Evolutionary conservation across 768 basidiomycete genomes (phyloP).

Genomic region (Ramaria sp.): DNA sequence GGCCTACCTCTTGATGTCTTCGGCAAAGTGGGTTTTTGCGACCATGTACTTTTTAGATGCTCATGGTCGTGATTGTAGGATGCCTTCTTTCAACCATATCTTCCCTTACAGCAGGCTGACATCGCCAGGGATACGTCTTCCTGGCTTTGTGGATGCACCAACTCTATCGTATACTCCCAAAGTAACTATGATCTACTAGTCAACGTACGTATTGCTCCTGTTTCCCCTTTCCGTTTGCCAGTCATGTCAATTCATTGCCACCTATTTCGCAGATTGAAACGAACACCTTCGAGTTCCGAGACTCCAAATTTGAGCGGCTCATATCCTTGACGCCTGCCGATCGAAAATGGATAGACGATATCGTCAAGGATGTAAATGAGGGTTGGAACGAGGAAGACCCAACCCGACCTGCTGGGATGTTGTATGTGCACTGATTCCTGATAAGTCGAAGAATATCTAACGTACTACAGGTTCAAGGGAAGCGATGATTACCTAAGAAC

Average conservation of each 20-base stretch:
- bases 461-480: slow-evolving; percentile 71
- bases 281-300: slow-evolving; percentile 76
- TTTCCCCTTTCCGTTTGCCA: neutral
- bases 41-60: slow-evolving; percentile 8
- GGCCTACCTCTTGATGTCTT: slow-evolving; percentile 94
- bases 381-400: slow-evolving; percentile 64
- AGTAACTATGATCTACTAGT: slow-evolving; percentile 85
- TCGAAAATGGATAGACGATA: slow-evolving; percentile 96
- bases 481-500: slow-evolving; percentile 90
- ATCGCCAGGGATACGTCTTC: slow-evolving; percentile 67
- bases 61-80: slow-evolving; percentile 35
- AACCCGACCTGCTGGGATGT: slow-evolving; percentile 43
- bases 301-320: slow-evolving; percentile 68
- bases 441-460: neutral
- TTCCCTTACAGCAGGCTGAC: slow-evolving; percentile 92
- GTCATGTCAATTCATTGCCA: neutral
- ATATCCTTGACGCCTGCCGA: slow-evolving; percentile 84
- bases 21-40: slow-evolving; percentile 50
- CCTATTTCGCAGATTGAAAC: slow-evolving; percentile 61
- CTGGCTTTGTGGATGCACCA: slow-evolving; percentile 94
- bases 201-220: slow-evolving; percentile 41
- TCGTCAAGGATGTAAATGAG: slow-evolving; percentile 77
- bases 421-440: slow-evolving; percentile 36
- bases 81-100: slow-evolving; percentile 95
- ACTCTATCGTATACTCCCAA: slow-evolving; percentile 89